Conservation (phyloP, 2,329 filamentous ascomycete genomes). For the Moelleriella libera region DNA sequence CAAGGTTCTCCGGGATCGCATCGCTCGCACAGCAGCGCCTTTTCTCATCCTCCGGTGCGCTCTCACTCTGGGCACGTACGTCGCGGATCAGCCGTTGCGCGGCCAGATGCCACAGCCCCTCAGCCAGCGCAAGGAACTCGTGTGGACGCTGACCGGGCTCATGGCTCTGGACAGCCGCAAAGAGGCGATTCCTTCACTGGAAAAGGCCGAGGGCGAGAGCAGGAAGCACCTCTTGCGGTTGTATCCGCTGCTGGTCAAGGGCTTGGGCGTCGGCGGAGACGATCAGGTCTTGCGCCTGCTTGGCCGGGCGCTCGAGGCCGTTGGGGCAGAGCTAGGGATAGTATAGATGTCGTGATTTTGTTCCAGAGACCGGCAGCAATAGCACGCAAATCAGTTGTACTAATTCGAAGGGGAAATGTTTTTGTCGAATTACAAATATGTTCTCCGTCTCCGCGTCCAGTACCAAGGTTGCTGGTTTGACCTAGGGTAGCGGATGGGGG, state of each 20-base stretch:
- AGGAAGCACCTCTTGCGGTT: constrained; percentile 68
- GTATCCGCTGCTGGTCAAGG: constrained; percentile 62
- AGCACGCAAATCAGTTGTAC: too few relatives aligned
- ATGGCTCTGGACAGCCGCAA: constrained; percentile 55
- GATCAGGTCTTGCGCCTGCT: constrained; percentile 43
- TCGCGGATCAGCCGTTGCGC: constrained; percentile 80
- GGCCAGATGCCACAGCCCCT: constrained; percentile 81
- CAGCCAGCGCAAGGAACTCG: constrained; percentile 63
- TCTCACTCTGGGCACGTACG: constrained; percentile 68
- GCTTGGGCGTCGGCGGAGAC: constrained; percentile 43
- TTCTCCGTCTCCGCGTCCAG: too few relatives aligned
- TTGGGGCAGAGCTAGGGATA: constrained; percentile 36
- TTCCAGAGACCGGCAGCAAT: too few relatives aligned
- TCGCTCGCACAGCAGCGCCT: constrained; percentile 64
- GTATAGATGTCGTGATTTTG: constrained; percentile 1
- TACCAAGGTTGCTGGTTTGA: too few relatives aligned
- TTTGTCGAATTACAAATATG: too few relatives aligned
- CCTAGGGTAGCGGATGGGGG: too few relatives aligned
- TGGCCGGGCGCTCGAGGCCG: constrained; percentile 44
- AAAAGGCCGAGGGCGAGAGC: constrained; percentile 35
- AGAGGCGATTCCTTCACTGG: constrained; percentile 47
- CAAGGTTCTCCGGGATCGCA: constrained; percentile 30
- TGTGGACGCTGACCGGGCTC: constrained; percentile 55
- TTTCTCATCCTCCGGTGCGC: constrained; percentile 74
- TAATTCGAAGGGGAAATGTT: too few relatives aligned